Percentiles rank a stretch among this genome's conserved stretches.
These are phyloP conservation scores for Hypholoma fasciculare DNA, from an alignment of 768 basidiomycete genomes.

Conservation along the genomic window DNA sequence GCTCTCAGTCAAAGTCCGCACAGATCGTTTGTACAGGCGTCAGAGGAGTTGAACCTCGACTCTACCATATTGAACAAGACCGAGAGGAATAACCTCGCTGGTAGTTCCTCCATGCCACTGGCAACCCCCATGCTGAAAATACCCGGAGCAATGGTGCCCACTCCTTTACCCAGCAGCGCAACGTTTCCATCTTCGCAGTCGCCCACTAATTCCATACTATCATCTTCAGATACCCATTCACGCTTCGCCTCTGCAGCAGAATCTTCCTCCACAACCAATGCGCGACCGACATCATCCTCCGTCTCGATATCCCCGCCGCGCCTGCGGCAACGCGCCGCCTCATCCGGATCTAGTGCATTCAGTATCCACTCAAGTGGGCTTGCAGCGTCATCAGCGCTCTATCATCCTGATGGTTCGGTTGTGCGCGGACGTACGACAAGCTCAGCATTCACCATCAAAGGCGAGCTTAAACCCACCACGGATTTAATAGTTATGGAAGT, in stretches of 20 bases:
- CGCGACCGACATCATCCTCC: slow-evolving; percentile 1
- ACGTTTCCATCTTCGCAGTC: slow-evolving; percentile 9
- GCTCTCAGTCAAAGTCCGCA: slow-evolving; percentile 27
- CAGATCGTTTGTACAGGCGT: slow-evolving; percentile 7
- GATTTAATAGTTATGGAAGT: slow-evolving; percentile 81
- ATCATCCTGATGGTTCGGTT: slow-evolving; percentile 7
- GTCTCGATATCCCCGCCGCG: slow-evolving; percentile 19
- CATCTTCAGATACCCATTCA: background rate
- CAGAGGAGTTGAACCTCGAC: slow-evolving; percentile 5
- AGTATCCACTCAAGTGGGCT: background rate
- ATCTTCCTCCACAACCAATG: background rate
- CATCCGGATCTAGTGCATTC: slow-evolving; percentile 26
- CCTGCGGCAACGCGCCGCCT: slow-evolving; percentile 30
- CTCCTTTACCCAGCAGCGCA: slow-evolving; percentile 7
- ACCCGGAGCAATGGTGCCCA: slow-evolving; percentile 22
- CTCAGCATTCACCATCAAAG: slow-evolving; percentile 62
- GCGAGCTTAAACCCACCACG: slow-evolving; percentile 57
- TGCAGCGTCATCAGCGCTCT: background rate
- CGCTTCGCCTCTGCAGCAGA: background rate
- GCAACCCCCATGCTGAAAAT: slow-evolving; percentile 15
- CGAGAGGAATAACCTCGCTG: background rate
- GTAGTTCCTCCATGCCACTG: background rate
- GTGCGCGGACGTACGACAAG: slow-evolving; percentile 44
- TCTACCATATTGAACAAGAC: slow-evolving; percentile 5
- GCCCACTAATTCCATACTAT: background rate